A percentile compares a stretch with the other conserved stretches of the same genome.
These are phyloP conservation scores for Crithidia fasciculata DNA, from an alignment of 208 protist genomes.

Conservation along the genomic window DNA sequence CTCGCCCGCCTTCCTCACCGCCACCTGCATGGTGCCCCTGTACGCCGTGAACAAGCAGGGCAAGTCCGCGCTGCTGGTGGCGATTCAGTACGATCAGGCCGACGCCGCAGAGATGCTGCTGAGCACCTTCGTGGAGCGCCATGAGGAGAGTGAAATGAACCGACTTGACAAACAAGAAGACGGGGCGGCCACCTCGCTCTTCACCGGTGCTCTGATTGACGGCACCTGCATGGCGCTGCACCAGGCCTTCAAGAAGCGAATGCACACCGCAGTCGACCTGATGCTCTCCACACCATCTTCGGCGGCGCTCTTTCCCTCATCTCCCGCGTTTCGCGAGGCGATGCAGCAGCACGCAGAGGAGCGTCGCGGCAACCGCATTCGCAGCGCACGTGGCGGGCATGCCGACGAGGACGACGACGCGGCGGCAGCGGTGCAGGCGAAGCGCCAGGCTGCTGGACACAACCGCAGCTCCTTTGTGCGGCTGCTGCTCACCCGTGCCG, in stretches of 20 bases:
- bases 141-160: not conserved
- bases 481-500: slow-evolving; percentile 60
- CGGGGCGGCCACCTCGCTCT: not conserved
- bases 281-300: slow-evolving; percentile 51
- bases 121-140: slow-evolving; percentile 36
- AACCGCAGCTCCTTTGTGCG: slow-evolving; percentile 66
- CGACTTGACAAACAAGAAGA: not conserved
- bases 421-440: not conserved
- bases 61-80: slow-evolving; percentile 70
- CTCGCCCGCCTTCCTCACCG: slow-evolving; percentile 14
- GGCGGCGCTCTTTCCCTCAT: slow-evolving; percentile 33
- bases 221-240: slow-evolving; percentile 70
- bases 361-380: not conserved
- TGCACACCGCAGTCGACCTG: slow-evolving; percentile 65
- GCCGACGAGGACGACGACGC: not conserved
- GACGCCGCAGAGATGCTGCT: slow-evolving; percentile 70
- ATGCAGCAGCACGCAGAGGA: slow-evolving; percentile 27
- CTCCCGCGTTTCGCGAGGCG: slow-evolving; percentile 30
- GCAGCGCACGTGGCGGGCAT: not conserved
- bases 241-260: slow-evolving; percentile 50
- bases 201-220: slow-evolving; percentile 68
- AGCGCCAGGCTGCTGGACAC: slow-evolving; percentile 1
- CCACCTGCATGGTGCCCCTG: slow-evolving; percentile 29
- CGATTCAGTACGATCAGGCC: slow-evolving; percentile 62
- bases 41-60: slow-evolving; percentile 63